phyloP scores from a whole-genome alignment of 352 stramenopile species.

The Globisporangium mamillatum region DNA sequence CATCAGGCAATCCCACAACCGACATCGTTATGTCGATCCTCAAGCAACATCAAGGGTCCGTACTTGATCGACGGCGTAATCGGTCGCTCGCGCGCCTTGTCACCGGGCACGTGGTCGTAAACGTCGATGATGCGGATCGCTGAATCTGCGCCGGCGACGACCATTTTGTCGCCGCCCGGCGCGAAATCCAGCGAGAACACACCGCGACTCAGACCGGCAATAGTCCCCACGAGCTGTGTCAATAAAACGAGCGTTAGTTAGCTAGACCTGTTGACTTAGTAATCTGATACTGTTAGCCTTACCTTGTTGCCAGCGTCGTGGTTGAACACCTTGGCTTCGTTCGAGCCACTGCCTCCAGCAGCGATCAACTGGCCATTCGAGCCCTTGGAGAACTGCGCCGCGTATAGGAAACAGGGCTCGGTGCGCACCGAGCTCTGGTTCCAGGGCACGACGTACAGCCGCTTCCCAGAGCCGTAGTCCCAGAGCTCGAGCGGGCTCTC shows the following conservation, averaged over 20 bases:
- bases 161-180: slow-evolving; percentile 72
- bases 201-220: slow-evolving; percentile 73
- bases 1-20: too few relatives aligned
- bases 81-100: slow-evolving; percentile 66
- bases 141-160: slow-evolving; percentile 79
- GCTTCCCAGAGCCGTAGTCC: slow-evolving; percentile 86
- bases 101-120: slow-evolving; percentile 67
- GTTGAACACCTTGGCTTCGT: slow-evolving; percentile 92
- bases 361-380: slow-evolving; percentile 64
- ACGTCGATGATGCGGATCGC: slow-evolving; percentile 90
- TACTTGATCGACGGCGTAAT: slow-evolving; percentile 73
- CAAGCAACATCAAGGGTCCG: not conserved
- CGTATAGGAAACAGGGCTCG: slow-evolving; percentile 88
- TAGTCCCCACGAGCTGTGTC: slow-evolving; percentile 68
- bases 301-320: slow-evolving; percentile 56
- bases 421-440: slow-evolving; percentile 75
- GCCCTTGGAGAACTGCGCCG: slow-evolving; percentile 84
- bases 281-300: not conserved
- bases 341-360: slow-evolving; percentile 84
- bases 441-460: slow-evolving; percentile 77
- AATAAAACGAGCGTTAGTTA: not conserved
- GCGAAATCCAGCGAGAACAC: slow-evolving; percentile 88
- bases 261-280: not conserved
- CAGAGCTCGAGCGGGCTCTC: slow-evolving; percentile 90
- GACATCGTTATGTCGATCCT: too few relatives aligned